Base-by-base conservation (phyloP, 2,329 filamentous ascomycete genomes). In the Trichophyton mentagrophytes region DNA sequence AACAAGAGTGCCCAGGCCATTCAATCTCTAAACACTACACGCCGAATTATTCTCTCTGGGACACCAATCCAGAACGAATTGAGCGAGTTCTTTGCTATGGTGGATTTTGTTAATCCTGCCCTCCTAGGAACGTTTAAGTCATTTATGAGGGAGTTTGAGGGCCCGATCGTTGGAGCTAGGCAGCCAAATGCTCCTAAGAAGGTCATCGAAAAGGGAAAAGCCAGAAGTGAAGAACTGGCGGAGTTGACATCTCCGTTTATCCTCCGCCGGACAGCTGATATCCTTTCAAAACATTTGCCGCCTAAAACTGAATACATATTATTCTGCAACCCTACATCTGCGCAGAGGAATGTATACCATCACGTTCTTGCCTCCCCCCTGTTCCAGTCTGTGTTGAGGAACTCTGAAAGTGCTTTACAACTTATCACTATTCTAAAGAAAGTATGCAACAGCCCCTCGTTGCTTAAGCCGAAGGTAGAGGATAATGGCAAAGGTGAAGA, bases 381-480 rank as follows among this genome's bases (percentile, higher is more conserved):
- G 3, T 88, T 88, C 65, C 79, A 82, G 57, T 78, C 76, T 36
- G 82, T 83, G 7, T 73, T 88, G 57, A 83, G 84, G 13, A 85
- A 79, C 64, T 76, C 80, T 1, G 83, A 87, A 57, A 79, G 80
- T 55, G 81, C 84, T 1, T 76, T 89, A 1, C 83, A 87, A 66
- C 80, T 89, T 13, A 88, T 89, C 67, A 88, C 83, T 15, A 78
- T 88, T 17, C 74, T 89, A 17, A 89, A 89, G 73, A 89, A 89
- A 69, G 78, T 88, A 17, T 89, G 86, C 76, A 89, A 89, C 69
- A 85, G 84, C 64, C 86, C 86, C 0, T 82, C 79, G 0, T 72
- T 88, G 8, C 75, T 89, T 6, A 78, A 78, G 47, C 73, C 77
- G 1, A 80, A 80, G 61, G 76, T 73, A 20, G 72, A 72, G 4